Conservation (phyloP, 371 early-diverging fungal species). For the Syncephalastrum sp. region DNA sequence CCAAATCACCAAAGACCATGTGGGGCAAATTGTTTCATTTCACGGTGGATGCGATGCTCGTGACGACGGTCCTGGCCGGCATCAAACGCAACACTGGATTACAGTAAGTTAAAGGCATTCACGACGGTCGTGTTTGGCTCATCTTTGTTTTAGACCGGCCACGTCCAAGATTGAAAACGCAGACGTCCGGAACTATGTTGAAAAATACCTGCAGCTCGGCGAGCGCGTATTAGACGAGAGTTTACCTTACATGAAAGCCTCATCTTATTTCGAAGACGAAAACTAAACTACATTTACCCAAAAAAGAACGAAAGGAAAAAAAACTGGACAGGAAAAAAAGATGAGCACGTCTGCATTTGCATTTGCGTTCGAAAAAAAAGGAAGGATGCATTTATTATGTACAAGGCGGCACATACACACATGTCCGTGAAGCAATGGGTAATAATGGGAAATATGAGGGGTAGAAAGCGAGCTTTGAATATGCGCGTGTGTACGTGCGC, state of each 20-base stretch:
- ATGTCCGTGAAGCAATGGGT: no score
- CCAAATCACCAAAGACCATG: constrained; percentile 26
- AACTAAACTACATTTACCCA: constrained; percentile 23
- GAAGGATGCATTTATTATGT: no score
- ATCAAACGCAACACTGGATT: constrained; percentile 72
- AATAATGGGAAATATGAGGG: no score
- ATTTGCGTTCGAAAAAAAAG: no score
- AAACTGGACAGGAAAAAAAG: no score
- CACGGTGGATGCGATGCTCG: constrained; percentile 69
- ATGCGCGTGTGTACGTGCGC: no score
- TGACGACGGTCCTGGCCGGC: constrained; percentile 77
- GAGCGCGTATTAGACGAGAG: constrained; percentile 67
- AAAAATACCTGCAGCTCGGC: constrained; percentile 65
- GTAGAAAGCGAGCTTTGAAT: no score
- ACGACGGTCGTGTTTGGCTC: constrained; percentile 1
- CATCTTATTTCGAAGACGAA: constrained; percentile 65
- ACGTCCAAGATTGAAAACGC: constrained; percentile 56
- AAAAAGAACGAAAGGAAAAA: not conserved
- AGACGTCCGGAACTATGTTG: constrained; percentile 51
- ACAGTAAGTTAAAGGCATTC: constrained; percentile 38
- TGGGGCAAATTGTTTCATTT: constrained; percentile 64
- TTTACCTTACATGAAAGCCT: constrained; percentile 53
- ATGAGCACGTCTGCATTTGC: no score
- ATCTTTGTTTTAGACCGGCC: constrained; percentile 42
- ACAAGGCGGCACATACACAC: no score